phyloP scores from a whole-genome alignment of 805 yeast species.

The Saturnispora diversa region DNA sequence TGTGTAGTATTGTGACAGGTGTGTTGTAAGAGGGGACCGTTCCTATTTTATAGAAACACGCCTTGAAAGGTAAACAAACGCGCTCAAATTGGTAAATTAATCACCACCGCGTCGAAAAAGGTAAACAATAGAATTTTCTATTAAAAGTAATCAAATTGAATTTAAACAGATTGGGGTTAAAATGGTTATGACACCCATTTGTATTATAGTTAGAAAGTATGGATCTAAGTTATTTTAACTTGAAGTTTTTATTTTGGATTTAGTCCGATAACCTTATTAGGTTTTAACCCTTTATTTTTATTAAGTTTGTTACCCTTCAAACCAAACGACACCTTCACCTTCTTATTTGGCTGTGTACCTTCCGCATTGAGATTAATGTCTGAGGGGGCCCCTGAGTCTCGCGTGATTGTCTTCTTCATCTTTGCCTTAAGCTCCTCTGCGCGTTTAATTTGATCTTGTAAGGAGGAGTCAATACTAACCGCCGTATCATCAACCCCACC shows the following conservation, averaged over 20 bases:
- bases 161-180: not conserved
- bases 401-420: not conserved
- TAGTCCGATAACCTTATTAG: not conserved
- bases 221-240: too few species aligned
- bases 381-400: too few species aligned
- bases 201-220: not conserved
- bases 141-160: conserved; percentile 1
- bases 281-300: not conserved
- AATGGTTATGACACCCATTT: not conserved
- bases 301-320: not conserved
- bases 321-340: conserved; percentile 7
- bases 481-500: too few species aligned
- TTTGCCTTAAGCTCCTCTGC: conserved; percentile 25
- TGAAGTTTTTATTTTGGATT: too few species aligned
- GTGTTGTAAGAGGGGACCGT: not conserved
- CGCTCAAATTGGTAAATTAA: conserved; percentile 3
- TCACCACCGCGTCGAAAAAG: conserved; percentile 4
- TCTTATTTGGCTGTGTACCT: not conserved
- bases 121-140: conserved; percentile 2
- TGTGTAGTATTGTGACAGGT: not conserved
- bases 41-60: not conserved
- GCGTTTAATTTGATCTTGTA: conserved; percentile 47
- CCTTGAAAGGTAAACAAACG: conserved; percentile 8
- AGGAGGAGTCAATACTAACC: conserved; percentile 30
- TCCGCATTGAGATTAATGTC: too few species aligned